Base-by-base conservation (phyloP, 192 early-diverging fungal species). In the Coemansia nantahalensis region DNA sequence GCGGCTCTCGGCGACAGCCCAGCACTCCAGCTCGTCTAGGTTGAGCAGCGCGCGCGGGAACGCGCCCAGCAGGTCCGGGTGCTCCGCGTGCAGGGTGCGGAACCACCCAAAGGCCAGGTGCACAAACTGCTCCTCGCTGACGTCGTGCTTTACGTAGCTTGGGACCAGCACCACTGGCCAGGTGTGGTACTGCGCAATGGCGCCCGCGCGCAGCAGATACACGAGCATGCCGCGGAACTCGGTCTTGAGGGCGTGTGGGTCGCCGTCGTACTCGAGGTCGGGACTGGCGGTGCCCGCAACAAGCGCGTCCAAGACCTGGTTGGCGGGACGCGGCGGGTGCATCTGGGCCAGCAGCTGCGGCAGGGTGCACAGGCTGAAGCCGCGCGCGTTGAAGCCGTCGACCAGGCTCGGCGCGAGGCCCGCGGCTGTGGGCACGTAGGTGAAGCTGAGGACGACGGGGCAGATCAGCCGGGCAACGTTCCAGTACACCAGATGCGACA, bases 401-500 rank as follows among this genome's bases (percentile, higher is more conserved):
- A 41, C 7, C 15, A 78, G 19, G 14, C 30, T 42, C 24, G 40
- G 48, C 39, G 54, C 31, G 22, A 51, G 35, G 17, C 23, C 24
- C 28, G 17, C 22, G 2, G 26, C 56, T 1, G 44, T 33, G 10
- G 58, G 57, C 15, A 90, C 84, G 64, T 98, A 98, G 5, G 88
- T 81, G 53, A 91, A 89, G 21, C 80, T 62, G 19, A 81, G 69
- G 51, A 77, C 79, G 37, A 96, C 86, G 8, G 86, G 83, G 68
- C 94, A 83, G 38, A 98, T 90, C 26, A 98, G 76, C 59, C 90
- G 90, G 11, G 93, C 94, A 51, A 92, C 89, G 47, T 81, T 69
- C 95, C 95, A 98, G 62, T 89, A 94, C 23, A 94, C 88, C 26
- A 98, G 68, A 66, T 98, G 95, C 1, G 93, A 86, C 6, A 87